Evolutionary conservation across 345 rosid species (phyloP).

Genomic region (Turnera subulata): DNA sequence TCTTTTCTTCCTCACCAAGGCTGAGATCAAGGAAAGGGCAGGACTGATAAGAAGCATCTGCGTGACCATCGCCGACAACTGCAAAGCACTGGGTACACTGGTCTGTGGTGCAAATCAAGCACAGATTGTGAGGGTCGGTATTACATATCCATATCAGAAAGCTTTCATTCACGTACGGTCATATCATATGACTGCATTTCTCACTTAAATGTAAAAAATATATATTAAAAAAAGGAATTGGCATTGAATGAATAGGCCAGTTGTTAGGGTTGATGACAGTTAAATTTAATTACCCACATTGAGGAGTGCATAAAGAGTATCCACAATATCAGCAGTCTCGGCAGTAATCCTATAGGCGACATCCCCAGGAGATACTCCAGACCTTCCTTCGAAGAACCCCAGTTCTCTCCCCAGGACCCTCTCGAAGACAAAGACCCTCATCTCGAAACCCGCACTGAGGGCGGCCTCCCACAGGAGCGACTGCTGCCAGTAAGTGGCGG

Average conservation of each 20-base stretch:
- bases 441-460: conserved; percentile 41
- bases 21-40: conserved; percentile 59
- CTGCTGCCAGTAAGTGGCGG: conserved; percentile 69
- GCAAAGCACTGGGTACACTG: conserved; percentile 72
- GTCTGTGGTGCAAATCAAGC: conserved; percentile 45
- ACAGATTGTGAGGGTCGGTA: too few relatives aligned
- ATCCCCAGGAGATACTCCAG: conserved; percentile 66
- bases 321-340: conserved; percentile 78
- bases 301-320: conserved; percentile 68
- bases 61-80: conserved; percentile 64
- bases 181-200: too few relatives aligned
- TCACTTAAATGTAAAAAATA: neutral
- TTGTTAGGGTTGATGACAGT: neutral
- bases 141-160: too few relatives aligned
- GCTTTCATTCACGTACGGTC: too few relatives aligned
- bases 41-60: conserved; percentile 92
- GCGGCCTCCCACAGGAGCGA: conserved; percentile 86
- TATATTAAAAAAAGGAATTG: too few relatives aligned
- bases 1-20: conserved; percentile 43
- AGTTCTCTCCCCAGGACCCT: conserved; percentile 66
- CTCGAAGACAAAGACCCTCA: conserved; percentile 62
- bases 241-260: too few relatives aligned
- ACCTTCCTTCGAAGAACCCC: conserved; percentile 70
- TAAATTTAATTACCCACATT: conserved; percentile 51
- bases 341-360: conserved; percentile 75